phyloP scores from a whole-genome alignment of 768 basidiomycete genomes.

The Trametes cingulata region DNA sequence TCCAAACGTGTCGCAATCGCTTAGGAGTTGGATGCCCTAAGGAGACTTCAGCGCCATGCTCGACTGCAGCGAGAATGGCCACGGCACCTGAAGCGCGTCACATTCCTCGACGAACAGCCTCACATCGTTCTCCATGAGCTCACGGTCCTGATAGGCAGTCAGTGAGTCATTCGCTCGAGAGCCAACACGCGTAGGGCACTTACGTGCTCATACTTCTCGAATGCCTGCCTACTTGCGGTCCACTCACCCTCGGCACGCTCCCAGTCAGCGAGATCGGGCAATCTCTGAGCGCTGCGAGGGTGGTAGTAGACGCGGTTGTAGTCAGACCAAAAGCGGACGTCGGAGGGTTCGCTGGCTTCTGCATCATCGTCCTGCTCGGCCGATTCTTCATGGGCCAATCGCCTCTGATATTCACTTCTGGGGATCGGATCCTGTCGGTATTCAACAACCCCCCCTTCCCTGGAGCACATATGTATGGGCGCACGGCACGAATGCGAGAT shows the following conservation, averaged over 20 bases:
- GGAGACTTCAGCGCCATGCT: background rate
- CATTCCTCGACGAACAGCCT: slow-evolving; percentile 75
- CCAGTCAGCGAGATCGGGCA: slow-evolving; percentile 61
- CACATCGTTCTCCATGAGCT: slow-evolving; percentile 68
- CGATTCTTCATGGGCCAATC: slow-evolving; percentile 35
- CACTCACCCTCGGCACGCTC: slow-evolving; percentile 57
- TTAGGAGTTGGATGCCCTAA: slow-evolving; percentile 70
- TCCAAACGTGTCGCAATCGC: slow-evolving; percentile 64
- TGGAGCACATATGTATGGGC: slow-evolving; percentile 25
- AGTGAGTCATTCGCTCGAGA: background rate
- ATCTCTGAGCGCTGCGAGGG: slow-evolving; percentile 62
- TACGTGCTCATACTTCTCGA: slow-evolving; percentile 58
- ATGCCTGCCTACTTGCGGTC: slow-evolving; percentile 52
- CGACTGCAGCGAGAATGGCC: background rate
- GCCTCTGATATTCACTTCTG: slow-evolving; percentile 56
- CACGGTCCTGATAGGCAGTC: slow-evolving; percentile 47
- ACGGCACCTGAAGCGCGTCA: slow-evolving; percentile 64
- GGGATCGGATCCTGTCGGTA: slow-evolving; percentile 55
- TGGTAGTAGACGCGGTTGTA: slow-evolving; percentile 64
- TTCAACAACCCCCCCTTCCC: slow-evolving; percentile 51
- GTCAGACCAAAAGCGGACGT: slow-evolving; percentile 68
- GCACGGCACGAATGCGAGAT: background rate
- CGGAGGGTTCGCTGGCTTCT: slow-evolving; percentile 17
- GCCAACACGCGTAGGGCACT: slow-evolving; percentile 11
- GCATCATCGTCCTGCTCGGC: slow-evolving; percentile 6